Evolutionary conservation across 805 yeast genomes (phyloP).

Genomic region (Suhomyces canberraensis): DNA sequence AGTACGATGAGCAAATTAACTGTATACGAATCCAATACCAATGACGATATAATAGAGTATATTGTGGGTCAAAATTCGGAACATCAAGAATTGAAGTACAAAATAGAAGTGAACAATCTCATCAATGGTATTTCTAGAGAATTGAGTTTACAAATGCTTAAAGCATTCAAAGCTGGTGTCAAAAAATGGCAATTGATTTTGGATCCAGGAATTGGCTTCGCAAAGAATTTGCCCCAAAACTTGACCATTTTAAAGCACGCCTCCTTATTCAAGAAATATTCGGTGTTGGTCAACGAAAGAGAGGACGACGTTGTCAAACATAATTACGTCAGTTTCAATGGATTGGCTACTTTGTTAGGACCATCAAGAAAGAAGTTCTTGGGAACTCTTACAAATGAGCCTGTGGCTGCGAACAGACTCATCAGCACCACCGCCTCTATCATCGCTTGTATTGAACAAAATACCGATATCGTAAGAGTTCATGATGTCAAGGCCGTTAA

Average conservation of each 20-base stretch:
- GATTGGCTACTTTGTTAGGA: slow-evolving; percentile 73
- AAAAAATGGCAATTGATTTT: slow-evolving; percentile 85
- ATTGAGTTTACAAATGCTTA: slow-evolving; percentile 49
- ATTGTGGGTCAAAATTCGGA: slow-evolving; percentile 24
- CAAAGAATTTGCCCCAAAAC: slow-evolving; percentile 76
- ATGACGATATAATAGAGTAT: slow-evolving; percentile 37
- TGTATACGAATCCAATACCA: slow-evolving; percentile 44
- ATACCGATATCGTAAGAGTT: slow-evolving; percentile 80
- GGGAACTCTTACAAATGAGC: slow-evolving; percentile 65
- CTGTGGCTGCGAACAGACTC: slow-evolving; percentile 57
- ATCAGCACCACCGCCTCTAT: slow-evolving; percentile 76
- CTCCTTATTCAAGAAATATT: slow-evolving; percentile 47
- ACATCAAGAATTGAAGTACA: slow-evolving; percentile 16
- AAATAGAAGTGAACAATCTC: slow-evolving; percentile 31
- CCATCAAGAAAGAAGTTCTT: slow-evolving; percentile 87
- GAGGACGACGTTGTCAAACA: slow-evolving; percentile 14
- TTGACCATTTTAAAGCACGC: slow-evolving; percentile 57
- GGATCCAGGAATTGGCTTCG: slow-evolving; percentile 97
- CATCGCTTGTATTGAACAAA: slow-evolving; percentile 68
- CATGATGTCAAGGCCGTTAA: slow-evolving; percentile 69
- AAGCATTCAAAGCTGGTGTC: slow-evolving; percentile 63
- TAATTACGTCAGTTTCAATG: slow-evolving; percentile 42
- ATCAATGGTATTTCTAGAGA: slow-evolving; percentile 65
- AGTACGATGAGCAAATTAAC: slow-evolving; percentile 64
- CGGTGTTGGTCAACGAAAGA: slow-evolving; percentile 26